Base-by-base conservation (phyloP, 192 early-diverging fungal species). In the Coemansia umbellata region DNA sequence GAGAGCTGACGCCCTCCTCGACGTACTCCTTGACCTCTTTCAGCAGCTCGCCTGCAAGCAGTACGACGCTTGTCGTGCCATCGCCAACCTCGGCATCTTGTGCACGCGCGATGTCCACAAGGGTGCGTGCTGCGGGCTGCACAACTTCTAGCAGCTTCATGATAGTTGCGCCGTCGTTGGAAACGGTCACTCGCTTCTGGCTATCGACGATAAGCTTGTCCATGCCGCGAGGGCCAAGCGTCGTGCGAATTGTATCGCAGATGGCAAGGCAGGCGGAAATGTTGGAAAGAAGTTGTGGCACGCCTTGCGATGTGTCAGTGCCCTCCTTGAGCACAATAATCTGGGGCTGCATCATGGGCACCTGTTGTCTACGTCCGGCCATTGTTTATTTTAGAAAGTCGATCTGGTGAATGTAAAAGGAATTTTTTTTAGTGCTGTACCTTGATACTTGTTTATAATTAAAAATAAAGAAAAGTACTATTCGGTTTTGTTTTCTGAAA, bases 31-130 rank as follows among this genome's bases (percentile, higher is more conserved):
- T 91, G 70, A 97, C 81, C 67, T 97, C 93, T 78, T 94, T 96
- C 60, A 99, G 77, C 43, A 99, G 79, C 79, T 99, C 96, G 55
- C 92, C 94, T 24, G 96, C 96, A 40, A 99, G 79, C 31, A 99
- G 82, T 24, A 95, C 93, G 24, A 99, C 96, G 78, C 89, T 92
- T 14, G 96, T 99, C 27, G 96, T 99, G 52, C 96, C 96, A 57
- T 99, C 96, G 37, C 96, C 96, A 22, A 96, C 94, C 82, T 99
- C 96, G 1, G 93, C 96, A 77, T 99, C 96, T 84, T 99, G 96
- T 26, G 94, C 87, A 22, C 94, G 81, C 31, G 94, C 93, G 77
- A 99, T 97, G 69, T 99, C 96, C 18, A 99, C 96, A 32, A 99
- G 80, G 2, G 93, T 93, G 78, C 95, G 96, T 58, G 93, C 96